Base-by-base conservation (phyloP, 345 rosid genomes). In the Adansonia digitata region DNA sequence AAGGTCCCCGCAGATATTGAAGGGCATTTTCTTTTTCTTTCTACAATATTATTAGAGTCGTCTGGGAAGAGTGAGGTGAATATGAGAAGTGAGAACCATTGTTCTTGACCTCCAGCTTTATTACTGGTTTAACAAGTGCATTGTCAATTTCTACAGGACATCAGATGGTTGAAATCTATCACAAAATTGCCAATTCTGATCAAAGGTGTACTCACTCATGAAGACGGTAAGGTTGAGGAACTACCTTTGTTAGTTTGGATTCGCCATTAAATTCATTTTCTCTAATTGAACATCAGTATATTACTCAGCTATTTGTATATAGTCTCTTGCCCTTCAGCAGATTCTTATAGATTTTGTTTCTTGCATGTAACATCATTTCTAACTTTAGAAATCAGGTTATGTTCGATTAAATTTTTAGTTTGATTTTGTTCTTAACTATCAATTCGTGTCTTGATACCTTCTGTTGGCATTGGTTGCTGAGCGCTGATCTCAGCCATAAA, bases 181-280 rank as follows among this genome's bases (percentile, higher is more conserved):
- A 88, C 98, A 65, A 84, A 79, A 45, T 85, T 94, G 86, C 98
- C 95, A 0, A 83, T 94, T 71, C 77, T 92, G 61, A 72, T 94
- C 72, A 91, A 94, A 81, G 98, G 97, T 34, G 60, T 91, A 17
- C 97, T 94, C 79, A 90, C 98, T 42, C 78, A 62, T 27, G 95
- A 92, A 86, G 98, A 94, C 63, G 97, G 95, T 91, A 86, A 81
- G 80, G 40, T 46, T 29, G 31, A 31, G 55, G 55, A 42, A 18
- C 72, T 29, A 29, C 40, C 42, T 45, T 43, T 67, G 5, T 45
- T 26, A 24, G 35, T 67, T 67, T 17, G 20, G 45, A 2, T 40
- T 65, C 31, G 43, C 24, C 48, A 20, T 65, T 42, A 14, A 42
- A 14, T 35, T 24, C 34, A 7, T 66, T 8, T 34, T 26, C 17